phyloP scores from a whole-genome alignment of 106 monocot genomes.

The Apostasia ramifera region DNA sequence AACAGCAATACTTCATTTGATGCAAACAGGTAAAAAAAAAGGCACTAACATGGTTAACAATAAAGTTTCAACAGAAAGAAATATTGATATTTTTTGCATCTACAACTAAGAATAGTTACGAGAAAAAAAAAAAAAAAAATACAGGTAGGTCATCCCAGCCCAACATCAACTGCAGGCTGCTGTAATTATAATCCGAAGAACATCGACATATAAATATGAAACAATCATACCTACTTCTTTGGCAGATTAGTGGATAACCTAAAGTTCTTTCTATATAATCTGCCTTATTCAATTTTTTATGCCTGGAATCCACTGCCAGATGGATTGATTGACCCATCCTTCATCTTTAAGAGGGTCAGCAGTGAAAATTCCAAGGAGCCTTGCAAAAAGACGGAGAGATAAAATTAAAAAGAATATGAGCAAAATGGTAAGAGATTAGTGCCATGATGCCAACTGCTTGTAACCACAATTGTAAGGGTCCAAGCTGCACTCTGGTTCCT shows the following conservation, averaged over 20 bases:
- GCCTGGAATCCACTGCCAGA: conserved; percentile 7
- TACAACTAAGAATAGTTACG: conserved; percentile 9
- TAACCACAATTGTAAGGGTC: conserved; percentile 37
- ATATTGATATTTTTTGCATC: neutral
- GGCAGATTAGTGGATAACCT: neutral
- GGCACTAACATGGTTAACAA: no score
- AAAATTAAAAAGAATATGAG: neutral
- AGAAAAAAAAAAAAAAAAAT: neutral
- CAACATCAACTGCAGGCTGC: neutral
- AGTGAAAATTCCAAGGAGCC: conserved; percentile 4
- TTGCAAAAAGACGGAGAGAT: neutral
- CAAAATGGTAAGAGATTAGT: neutral
- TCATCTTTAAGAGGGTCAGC: conserved; percentile 1
- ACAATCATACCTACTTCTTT: conserved; percentile 19
- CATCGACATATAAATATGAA: conserved; percentile 6
- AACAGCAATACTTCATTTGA: no score
- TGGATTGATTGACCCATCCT: conserved; percentile 5
- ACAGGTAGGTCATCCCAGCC: conserved; percentile 1
- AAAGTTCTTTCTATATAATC: conserved; percentile 8
- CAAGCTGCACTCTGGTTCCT: conserved; percentile 55
- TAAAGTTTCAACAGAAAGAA: no score
- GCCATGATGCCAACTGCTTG: conserved; percentile 44
- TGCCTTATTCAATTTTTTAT: conserved; percentile 13
- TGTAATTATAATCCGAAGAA: neutral
- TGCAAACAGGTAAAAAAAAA: no score